Evolutionary conservation across 768 basidiomycete species (phyloP).

Genomic region (Tephrocybe rancida): DNA sequence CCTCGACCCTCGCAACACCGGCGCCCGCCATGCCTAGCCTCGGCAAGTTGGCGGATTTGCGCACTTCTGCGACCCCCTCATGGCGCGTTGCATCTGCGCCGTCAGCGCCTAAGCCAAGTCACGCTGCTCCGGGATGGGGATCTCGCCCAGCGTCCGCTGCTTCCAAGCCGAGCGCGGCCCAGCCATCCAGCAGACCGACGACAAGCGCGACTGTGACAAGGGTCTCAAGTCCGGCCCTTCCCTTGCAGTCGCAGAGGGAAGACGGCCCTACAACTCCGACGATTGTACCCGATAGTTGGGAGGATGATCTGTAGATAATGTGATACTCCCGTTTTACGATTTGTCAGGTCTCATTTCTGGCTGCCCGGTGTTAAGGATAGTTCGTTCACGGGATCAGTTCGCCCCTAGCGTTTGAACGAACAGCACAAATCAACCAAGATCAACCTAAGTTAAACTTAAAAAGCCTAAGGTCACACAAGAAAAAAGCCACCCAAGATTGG

Average conservation of each 20-base stretch:
- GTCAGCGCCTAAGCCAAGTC: slow-evolving; percentile 9
- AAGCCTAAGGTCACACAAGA: no score
- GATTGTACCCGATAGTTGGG: slow-evolving; percentile 36
- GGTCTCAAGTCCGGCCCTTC: slow-evolving; percentile 14
- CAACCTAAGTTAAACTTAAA: no score
- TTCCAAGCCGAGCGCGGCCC: background rate
- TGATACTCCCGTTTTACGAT: no score
- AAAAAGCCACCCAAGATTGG: no score
- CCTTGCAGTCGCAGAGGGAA: background rate
- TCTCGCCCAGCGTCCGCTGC: slow-evolving; percentile 2
- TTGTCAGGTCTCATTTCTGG: no score
- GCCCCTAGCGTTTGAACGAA: no score
- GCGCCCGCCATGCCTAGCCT: slow-evolving; percentile 38
- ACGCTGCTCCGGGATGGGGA: slow-evolving; percentile 8
- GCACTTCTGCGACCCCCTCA: slow-evolving; percentile 25
- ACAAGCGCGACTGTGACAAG: slow-evolving; percentile 8
- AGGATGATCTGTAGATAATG: slow-evolving; percentile 30
- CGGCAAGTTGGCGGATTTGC: slow-evolving; percentile 65
- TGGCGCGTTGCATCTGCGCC: slow-evolving; percentile 22
- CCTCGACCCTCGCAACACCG: slow-evolving; percentile 37
- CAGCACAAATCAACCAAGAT: no score
- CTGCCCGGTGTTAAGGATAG: no score
- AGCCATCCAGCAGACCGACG: background rate
- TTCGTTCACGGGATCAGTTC: no score
- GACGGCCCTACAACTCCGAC: slow-evolving; percentile 13